A percentile compares a stretch with the other conserved stretches of the same genome.
Evolutionary conservation across 2,329 filamentous ascomycete genomes (phyloP).

Genomic region (Trichophyton simii): DNA sequence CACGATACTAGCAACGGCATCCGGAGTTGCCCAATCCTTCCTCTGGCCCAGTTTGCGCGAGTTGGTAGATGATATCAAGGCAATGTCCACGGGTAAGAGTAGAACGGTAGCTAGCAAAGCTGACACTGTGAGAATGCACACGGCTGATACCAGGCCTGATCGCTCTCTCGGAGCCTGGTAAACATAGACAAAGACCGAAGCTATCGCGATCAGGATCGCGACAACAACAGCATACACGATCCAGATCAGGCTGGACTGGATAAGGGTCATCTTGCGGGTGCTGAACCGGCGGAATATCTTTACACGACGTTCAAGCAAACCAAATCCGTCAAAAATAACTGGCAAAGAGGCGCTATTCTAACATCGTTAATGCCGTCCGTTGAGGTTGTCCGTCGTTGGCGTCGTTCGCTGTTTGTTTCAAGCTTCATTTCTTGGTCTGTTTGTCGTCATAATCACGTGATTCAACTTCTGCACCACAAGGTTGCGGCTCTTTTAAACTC

Average conservation of each 20-base stretch:
- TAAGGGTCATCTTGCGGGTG: conserved; percentile 44
- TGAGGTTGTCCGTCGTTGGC: background rate
- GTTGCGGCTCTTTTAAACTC: background rate
- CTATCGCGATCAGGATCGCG: conserved; percentile 59
- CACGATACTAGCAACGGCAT: conserved; percentile 64
- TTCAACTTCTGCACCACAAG: background rate
- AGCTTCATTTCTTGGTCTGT: background rate
- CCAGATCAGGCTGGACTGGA: conserved; percentile 90
- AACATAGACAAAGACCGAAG: conserved; percentile 74
- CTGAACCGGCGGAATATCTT: background rate
- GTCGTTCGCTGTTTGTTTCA: background rate
- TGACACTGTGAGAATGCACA: conserved; percentile 78
- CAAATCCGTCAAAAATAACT: background rate
- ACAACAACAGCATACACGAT: conserved; percentile 79
- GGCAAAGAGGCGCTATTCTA: background rate
- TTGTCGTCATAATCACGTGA: background rate
- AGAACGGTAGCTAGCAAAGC: conserved; percentile 82
- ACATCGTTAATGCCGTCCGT: background rate
- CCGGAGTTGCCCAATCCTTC: conserved; percentile 88
- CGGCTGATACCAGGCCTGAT: conserved; percentile 64
- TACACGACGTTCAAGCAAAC: background rate
- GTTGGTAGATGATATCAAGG: conserved; percentile 80
- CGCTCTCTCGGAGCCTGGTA: conserved; percentile 86
- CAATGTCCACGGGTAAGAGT: conserved; percentile 87
- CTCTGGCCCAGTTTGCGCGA: conserved; percentile 63